Conservation (phyloP, 257 asterid species). For the Nicotiana knightiana region DNA sequence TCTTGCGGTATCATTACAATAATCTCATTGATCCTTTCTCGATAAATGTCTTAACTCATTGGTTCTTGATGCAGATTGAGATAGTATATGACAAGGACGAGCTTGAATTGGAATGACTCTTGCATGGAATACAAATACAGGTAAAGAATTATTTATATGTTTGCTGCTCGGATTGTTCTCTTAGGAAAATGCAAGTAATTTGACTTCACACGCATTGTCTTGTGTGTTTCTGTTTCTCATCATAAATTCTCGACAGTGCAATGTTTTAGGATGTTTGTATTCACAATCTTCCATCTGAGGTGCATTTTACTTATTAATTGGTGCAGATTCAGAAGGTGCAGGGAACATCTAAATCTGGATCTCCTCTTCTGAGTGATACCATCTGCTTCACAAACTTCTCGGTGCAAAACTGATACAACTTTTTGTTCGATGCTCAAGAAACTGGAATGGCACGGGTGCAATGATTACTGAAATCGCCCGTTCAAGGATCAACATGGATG, state of each 20-base stretch:
- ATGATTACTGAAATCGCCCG: background rate
- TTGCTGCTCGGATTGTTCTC: background rate
- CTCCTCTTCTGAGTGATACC: background rate
- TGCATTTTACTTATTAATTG: background rate
- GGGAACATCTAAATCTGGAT: background rate
- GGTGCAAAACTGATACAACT: background rate
- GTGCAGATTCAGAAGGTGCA: background rate
- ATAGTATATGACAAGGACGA: background rate
- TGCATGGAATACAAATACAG: background rate
- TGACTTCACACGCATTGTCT: background rate
- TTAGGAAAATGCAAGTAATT: background rate
- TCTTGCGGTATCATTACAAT: background rate
- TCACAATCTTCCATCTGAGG: background rate
- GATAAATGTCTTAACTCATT: background rate
- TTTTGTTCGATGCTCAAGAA: background rate
- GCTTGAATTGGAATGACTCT: background rate
- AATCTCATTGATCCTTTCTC: background rate
- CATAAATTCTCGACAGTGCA: background rate
- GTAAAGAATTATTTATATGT: background rate
- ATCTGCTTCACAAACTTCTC: background rate
- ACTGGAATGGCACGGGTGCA: background rate
- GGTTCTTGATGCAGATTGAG: constrained; percentile 3
- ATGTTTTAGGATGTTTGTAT: background rate
- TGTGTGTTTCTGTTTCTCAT: background rate
- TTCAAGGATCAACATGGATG: background rate